These are phyloP conservation scores for Phytopythium montanum DNA, from an alignment of 352 stramenopile species.

Conservation along the genomic window DNA sequence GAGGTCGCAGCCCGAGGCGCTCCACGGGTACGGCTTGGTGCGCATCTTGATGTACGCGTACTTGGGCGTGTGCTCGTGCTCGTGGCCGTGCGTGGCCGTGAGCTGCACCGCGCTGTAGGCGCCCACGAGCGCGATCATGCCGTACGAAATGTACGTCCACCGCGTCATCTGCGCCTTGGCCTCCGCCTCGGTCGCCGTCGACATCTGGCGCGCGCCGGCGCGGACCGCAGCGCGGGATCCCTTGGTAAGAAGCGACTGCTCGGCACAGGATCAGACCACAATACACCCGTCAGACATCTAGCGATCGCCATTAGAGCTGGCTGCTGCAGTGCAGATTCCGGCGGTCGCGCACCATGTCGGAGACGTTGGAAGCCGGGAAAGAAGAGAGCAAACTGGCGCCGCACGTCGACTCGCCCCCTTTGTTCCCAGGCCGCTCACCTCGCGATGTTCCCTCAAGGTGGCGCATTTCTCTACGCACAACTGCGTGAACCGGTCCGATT, in stretches of 20 bases:
- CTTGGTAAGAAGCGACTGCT: slow-evolving; percentile 64
- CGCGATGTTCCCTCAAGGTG: neutral
- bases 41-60: slow-evolving; percentile 87
- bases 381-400: slow-evolving; percentile 8
- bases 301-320: too few relatives aligned
- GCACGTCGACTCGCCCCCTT: neutral
- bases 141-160: slow-evolving; percentile 86
- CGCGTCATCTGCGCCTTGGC: slow-evolving; percentile 85
- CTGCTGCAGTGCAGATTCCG: neutral
- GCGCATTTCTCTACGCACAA: slow-evolving; percentile 7
- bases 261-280: neutral
- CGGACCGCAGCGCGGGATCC: slow-evolving; percentile 49
- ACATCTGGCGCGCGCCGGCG: slow-evolving; percentile 71
- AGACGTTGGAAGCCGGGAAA: slow-evolving; percentile 2
- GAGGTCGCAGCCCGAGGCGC: slow-evolving; percentile 77
- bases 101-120: slow-evolving; percentile 59
- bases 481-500: neutral
- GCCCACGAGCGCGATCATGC: slow-evolving; percentile 64
- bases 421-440: neutral
- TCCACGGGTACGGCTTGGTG: slow-evolving; percentile 86
- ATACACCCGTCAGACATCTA: neutral
- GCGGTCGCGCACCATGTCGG: slow-evolving; percentile 11
- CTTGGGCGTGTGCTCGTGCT: slow-evolving; percentile 51
- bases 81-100: slow-evolving; percentile 55
- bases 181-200: slow-evolving; percentile 72